These are phyloP conservation scores for Canavalia ensiformis DNA, from an alignment of 306 rosid genomes.

Conservation along the genomic window DNA sequence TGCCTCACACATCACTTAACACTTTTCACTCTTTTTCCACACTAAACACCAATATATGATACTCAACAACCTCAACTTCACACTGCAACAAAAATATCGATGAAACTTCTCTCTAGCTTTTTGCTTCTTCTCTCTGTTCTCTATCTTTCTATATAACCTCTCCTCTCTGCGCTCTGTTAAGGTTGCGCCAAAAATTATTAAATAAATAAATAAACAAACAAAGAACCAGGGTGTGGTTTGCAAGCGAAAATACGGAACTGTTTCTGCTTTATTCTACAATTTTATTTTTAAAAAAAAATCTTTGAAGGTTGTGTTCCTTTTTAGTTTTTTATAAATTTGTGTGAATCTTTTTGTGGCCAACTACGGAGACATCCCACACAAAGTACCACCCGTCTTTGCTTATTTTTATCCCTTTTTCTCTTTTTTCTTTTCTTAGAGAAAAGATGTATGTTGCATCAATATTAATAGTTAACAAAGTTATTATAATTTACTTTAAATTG, in stretches of 20 bases:
- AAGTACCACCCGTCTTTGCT: conserved; percentile 63
- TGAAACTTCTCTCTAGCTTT: conserved; percentile 55
- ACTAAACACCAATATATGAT: conserved; percentile 33
- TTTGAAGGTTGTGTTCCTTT: conserved; percentile 44
- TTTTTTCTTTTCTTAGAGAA: conserved; percentile 4
- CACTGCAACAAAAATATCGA: conserved; percentile 28
- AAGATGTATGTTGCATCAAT: neutral
- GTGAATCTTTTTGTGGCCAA: conserved; percentile 75
- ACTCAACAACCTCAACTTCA: conserved; percentile 43
- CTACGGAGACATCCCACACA: conserved; percentile 82
- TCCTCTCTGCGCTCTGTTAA: conserved; percentile 34
- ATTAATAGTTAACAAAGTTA: neutral
- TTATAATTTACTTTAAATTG: neutral
- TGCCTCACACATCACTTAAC: conserved; percentile 65
- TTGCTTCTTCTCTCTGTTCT: conserved; percentile 20
- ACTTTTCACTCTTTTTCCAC: neutral
- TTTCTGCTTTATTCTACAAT: conserved; percentile 43
- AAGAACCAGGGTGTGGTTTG: conserved; percentile 28
- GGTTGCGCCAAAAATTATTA: neutral
- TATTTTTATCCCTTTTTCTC: conserved; percentile 18
- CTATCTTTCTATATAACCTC: conserved; percentile 15
- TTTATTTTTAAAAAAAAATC: neutral
- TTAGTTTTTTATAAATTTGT: conserved; percentile 32
- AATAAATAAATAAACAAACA: neutral
- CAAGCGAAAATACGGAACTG: conserved; percentile 49